Conservation (phyloP, 2,329 filamentous ascomycete species). For the Phaeosphaeria sp. region DNA sequence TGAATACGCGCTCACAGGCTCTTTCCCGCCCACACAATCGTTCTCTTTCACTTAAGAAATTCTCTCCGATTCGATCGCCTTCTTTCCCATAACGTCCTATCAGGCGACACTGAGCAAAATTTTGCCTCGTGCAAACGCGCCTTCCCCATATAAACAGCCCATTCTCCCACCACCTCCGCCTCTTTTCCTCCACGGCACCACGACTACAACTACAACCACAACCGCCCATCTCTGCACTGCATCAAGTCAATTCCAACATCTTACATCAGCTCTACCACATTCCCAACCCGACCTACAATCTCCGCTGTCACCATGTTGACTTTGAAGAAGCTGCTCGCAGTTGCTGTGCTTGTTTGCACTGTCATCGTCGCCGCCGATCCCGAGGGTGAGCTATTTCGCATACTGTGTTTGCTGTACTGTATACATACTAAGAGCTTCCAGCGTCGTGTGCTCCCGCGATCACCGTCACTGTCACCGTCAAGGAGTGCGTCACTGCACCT, state of each 20-base stretch:
- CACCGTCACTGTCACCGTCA: slow-evolving; percentile 33
- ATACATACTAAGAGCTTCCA: slow-evolving; percentile 13
- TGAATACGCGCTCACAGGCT: slow-evolving; percentile 10
- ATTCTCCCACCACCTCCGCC: slow-evolving; percentile 7
- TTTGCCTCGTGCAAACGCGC: slow-evolving; percentile 14
- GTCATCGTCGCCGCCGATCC: slow-evolving; percentile 21
- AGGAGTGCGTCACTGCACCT: slow-evolving; percentile 22
- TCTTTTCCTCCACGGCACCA: slow-evolving; percentile 19
- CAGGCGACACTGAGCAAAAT: slow-evolving; percentile 9
- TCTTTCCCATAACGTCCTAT: slow-evolving; percentile 11
- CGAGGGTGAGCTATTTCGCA: slow-evolving; percentile 16
- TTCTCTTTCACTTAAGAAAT: slow-evolving; percentile 12
- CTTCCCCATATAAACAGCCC: slow-evolving; percentile 20
- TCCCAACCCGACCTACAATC: slow-evolving; percentile 17
- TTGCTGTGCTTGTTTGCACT: slow-evolving; percentile 24
- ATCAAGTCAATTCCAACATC: slow-evolving; percentile 26
- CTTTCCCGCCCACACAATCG: slow-evolving; percentile 4
- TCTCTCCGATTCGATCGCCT: slow-evolving; percentile 1
- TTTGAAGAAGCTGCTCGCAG: slow-evolving; percentile 35
- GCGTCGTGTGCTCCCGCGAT: slow-evolving; percentile 23
- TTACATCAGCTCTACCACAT: slow-evolving; percentile 27
- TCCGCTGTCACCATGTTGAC: slow-evolving; percentile 32
- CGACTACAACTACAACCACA: slow-evolving; percentile 14
- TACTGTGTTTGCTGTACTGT: slow-evolving; percentile 4
- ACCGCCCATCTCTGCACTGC: slow-evolving; percentile 26